phyloP scores from a whole-genome alignment of 1,139 yeast species.

The Debaryomyces sp. region DNA sequence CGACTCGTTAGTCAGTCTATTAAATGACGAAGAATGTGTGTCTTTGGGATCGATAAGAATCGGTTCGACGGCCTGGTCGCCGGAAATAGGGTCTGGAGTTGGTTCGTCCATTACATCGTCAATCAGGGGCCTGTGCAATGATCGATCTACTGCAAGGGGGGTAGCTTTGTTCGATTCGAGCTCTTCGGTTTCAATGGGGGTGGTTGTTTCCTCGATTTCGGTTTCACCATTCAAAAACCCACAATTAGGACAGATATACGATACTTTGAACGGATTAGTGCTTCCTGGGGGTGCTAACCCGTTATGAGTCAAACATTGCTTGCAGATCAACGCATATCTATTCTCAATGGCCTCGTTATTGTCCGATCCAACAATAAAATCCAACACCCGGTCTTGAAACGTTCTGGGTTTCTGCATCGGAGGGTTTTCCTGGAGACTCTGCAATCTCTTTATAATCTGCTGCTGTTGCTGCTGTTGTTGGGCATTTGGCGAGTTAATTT shows the following conservation, averaged over 20 bases:
- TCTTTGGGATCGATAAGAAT: background rate
- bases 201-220: slow-evolving; percentile 1
- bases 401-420: slow-evolving; percentile 20
- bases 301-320: slow-evolving; percentile 66
- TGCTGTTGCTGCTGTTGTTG: slow-evolving; percentile 6
- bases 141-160: background rate
- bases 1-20: background rate
- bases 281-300: slow-evolving; percentile 82
- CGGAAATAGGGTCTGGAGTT: background rate
- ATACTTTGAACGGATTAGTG: slow-evolving; percentile 53
- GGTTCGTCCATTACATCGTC: background rate
- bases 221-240: slow-evolving; percentile 55
- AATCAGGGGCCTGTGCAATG: background rate
- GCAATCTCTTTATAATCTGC: slow-evolving; percentile 2
- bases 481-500: background rate
- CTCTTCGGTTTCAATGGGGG: slow-evolving; percentile 1
- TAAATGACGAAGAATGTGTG: background rate
- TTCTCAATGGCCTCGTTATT: slow-evolving; percentile 61
- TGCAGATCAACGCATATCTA: slow-evolving; percentile 76
- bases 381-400: slow-evolving; percentile 47
- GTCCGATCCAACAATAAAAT: slow-evolving; percentile 70
- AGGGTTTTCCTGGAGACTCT: slow-evolving; percentile 2
- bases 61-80: background rate
- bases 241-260: slow-evolving; percentile 75
- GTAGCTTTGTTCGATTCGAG: background rate